Base-by-base conservation (phyloP, 495 filamentous ascomycete genomes). In the Friedmanniomyces simplex region DNA sequence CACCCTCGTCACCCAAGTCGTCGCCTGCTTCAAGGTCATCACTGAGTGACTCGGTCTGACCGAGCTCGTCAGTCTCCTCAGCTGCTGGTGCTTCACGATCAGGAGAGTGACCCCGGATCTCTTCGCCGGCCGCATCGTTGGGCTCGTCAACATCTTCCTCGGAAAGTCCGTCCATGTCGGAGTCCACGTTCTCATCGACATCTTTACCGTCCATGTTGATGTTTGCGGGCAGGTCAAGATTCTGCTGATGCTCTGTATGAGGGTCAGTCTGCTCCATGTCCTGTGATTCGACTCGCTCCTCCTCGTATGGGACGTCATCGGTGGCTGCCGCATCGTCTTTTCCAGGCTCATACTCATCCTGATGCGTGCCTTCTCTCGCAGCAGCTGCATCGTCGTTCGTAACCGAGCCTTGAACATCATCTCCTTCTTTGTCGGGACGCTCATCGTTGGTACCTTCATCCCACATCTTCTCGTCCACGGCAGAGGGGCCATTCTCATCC, bases 381-480 rank as follows among this genome's bases (percentile, higher is more conserved):
- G 80, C 73, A 55, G 85, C 79, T 60, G 87, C 76, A 52, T 88
- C 81, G 18, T 84, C 75, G 50, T 82, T 76, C 52, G 77, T 59
- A 25, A 1, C 69, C 56, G 80, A 76, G 18, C 86, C 85, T 63
- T 83, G 82, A 11, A 77, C 73, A 61, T 85, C 75, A 59, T 89
- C 79, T n/a, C 82, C 86, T 60, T 88, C 77, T 50, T 89, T 86
- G 47, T 96, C 88, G 63, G 91, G 91, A 52, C 89, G 83, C 14
- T 84, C 74, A 16, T 89, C 84, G 50, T 88, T 85, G 18, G 78
- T 81, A 43, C 80, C 81, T 10, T 86, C 90, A 70, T 97, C 89
- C 93, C 93, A 98, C 75, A 96, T 85, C 74, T 96, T 97, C 72
- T 98, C 93, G 68, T 98, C 93, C 0, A 98, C 84, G 16, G 90